Evolutionary conservation across 2,329 filamentous ascomycete species (phyloP), one percentile per base, ranked within the genome.

Genomic region (Colletotrichum paranaense): DNA sequence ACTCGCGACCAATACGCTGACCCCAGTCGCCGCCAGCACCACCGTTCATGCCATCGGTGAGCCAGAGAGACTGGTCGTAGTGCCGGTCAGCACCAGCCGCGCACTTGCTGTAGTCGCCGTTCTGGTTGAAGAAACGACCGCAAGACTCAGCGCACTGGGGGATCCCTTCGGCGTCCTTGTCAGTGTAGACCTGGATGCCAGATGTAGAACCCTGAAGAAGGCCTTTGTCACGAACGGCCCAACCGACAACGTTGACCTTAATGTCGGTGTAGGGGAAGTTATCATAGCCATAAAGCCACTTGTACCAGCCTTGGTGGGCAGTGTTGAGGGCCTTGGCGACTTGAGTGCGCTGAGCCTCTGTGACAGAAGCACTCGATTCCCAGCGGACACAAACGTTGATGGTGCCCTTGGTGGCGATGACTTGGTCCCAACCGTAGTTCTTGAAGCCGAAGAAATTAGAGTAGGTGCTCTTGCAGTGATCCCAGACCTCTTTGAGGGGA

Each of bases 21-120:
- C 85, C 85, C 85, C 85, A 87, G 68, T 87, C 84, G 58, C 85
- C 85, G 59, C 85, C 85, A 1, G 84, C 81, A 69, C 85, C 85
- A 32, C 86, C 85, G 3, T 73, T 24, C 73, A 87, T 80, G 7
- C 84, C 85, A 28, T 84, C 83, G 0, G 85, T 86, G n/a, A 87
- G 80, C 86, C 86, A 87, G 58, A 87, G 81, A 5, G 82, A 84
- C 76, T 84, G 79, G 74, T 86, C 84, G 74, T 87, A 87, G 77
- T 86, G 85, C 16, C 80, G 77, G 35, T 75, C 80, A 1, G 81
- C 80, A 26, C 84, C 83, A 16, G 79, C 81, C 5, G 82, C 74
- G 74, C 85, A 86, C 22, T 78, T 75, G 70, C 76, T 78, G 75
- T 86, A 86, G 69, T 86, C 79, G n/a, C 77, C 78, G 52, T 85